Evolutionary conservation across 306 rosid genomes (phyloP).

Genomic region (Phaseolus lunatus): DNA sequence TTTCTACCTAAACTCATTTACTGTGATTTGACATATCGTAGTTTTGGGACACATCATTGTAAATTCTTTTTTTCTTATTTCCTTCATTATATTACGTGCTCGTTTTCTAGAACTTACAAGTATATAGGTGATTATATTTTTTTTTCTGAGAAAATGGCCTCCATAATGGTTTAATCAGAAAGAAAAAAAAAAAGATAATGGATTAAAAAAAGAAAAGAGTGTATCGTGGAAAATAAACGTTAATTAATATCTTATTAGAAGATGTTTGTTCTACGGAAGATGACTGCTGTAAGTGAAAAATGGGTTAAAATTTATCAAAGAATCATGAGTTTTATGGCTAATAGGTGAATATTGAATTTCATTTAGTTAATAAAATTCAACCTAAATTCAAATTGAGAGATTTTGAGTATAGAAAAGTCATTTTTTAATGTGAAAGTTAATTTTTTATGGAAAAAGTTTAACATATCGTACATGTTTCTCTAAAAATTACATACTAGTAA

Average conservation of each 20-base stretch:
- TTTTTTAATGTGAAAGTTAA: too few species aligned
- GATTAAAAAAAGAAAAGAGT: background rate
- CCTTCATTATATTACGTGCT: background rate
- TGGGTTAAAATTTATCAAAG: too few species aligned
- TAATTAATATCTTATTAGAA: background rate
- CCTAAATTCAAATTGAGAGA: too few species aligned
- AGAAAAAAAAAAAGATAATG: background rate
- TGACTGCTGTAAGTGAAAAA: too few species aligned
- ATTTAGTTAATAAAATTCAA: too few species aligned
- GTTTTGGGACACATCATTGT: slow-evolving; percentile 2
- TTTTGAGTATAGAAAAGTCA: too few species aligned
- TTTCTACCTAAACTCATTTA: background rate
- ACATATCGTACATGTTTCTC: too few species aligned
- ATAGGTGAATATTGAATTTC: too few species aligned
- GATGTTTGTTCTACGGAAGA: too few species aligned
- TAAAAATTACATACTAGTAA: too few species aligned
- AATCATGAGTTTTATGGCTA: too few species aligned
- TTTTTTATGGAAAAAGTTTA: too few species aligned
- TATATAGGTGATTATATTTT: background rate
- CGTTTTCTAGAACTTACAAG: background rate
- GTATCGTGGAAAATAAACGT: background rate
- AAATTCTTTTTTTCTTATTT: background rate
- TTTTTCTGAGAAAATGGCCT: background rate
- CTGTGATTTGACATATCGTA: background rate
- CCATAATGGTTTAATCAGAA: background rate